phyloP scores from a whole-genome alignment of 176 grass and related monocot species.

The Rhynchospora breviuscula region DNA sequence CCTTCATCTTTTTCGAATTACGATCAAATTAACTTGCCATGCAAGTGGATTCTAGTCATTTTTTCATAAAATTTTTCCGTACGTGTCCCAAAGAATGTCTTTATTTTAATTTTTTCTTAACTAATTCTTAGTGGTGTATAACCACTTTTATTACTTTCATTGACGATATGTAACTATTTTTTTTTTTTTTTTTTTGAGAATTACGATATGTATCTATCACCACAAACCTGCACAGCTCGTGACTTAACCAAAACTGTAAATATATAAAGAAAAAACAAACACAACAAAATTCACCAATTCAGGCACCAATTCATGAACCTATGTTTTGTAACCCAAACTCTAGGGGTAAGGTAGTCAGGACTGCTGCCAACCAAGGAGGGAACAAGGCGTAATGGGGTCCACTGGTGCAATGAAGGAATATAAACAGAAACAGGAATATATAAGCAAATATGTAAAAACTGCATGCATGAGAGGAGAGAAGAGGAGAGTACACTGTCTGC shows the following conservation, averaged over 20 bases:
- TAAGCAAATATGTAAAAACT: background rate
- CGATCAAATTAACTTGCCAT: no score
- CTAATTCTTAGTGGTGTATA: no score
- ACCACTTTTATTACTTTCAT: no score
- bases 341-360: background rate
- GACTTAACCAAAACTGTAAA: background rate
- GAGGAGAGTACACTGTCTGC: background rate
- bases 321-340: background rate
- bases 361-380: constrained; percentile 13
- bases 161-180: no score
- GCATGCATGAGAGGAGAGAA: background rate
- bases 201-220: no score
- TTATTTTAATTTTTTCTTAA: no score
- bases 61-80: background rate
- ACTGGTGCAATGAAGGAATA: background rate
- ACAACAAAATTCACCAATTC: background rate
- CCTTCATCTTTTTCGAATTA: background rate
- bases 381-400: background rate
- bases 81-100: no score
- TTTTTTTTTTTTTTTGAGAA: no score
- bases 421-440: background rate
- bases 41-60: no score
- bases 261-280: background rate
- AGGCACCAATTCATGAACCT: background rate
- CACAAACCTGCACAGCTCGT: background rate